phyloP scores from a whole-genome alignment of 257 asterid genomes.

The Nicotiana otophora region DNA sequence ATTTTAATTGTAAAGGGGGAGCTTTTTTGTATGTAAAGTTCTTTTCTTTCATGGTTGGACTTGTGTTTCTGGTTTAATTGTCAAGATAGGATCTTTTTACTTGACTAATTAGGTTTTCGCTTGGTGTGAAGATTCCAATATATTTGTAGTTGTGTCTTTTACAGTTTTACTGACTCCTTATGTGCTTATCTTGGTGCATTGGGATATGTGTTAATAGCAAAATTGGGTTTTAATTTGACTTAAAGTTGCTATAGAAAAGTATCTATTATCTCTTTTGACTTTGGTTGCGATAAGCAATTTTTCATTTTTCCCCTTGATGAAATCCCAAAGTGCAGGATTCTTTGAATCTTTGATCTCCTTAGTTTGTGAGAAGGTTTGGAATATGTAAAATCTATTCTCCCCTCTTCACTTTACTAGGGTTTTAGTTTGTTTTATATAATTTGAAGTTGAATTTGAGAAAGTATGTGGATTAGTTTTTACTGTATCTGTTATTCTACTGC shows the following conservation, averaged over 20 bases:
- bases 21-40: neutral
- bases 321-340: neutral
- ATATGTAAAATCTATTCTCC: neutral
- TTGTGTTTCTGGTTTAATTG: neutral
- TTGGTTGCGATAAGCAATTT: neutral
- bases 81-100: neutral
- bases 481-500: neutral
- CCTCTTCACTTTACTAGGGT: neutral
- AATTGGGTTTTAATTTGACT: neutral
- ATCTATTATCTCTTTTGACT: neutral
- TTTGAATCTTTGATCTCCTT: neutral
- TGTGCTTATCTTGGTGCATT: neutral
- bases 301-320: neutral
- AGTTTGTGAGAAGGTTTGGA: neutral
- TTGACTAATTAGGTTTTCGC: constrained; percentile 4
- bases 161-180: neutral
- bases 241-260: neutral
- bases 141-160: neutral
- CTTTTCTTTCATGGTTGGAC: neutral
- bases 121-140: neutral
- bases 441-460: neutral
- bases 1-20: neutral
- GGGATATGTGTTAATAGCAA: neutral
- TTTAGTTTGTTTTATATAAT: neutral
- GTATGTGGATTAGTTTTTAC: neutral